Evolutionary conservation across 169 alveolate species (phyloP).

Genomic region (Toxoplasma gondii): DNA sequence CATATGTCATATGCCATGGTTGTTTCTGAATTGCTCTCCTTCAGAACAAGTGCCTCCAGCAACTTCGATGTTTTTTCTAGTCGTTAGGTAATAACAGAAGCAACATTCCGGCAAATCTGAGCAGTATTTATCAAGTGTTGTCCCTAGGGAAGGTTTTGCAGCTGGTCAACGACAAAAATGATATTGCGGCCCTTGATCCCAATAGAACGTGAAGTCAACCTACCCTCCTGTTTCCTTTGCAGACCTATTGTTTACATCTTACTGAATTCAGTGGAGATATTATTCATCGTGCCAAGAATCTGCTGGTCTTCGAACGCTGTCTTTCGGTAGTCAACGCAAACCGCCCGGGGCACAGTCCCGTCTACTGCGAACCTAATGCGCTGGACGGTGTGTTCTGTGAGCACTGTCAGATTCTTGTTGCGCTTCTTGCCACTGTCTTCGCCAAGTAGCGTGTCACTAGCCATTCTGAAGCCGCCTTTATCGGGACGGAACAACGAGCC

Average conservation of each 20-base stretch:
- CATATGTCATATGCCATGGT: too few relatives aligned
- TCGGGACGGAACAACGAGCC: not conserved
- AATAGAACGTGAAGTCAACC: too few relatives aligned
- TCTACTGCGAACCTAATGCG: not conserved
- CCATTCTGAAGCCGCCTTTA: not conserved
- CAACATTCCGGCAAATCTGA: too few relatives aligned
- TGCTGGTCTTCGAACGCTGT: constrained; percentile 22
- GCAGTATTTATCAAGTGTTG: too few relatives aligned
- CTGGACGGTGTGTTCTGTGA: constrained; percentile 30
- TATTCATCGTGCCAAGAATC: not conserved
- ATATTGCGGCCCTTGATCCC: too few relatives aligned
- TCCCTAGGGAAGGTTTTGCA: too few relatives aligned
- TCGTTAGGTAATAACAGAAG: too few relatives aligned
- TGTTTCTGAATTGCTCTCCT: too few relatives aligned
- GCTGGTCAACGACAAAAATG: too few relatives aligned
- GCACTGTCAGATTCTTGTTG: constrained; percentile 17
- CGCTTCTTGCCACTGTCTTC: not conserved
- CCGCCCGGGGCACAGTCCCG: constrained; percentile 10
- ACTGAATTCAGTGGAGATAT: constrained; percentile 1
- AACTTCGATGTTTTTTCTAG: too few relatives aligned
- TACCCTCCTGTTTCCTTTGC: too few relatives aligned
- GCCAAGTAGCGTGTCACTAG: constrained; percentile 23
- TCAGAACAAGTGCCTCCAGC: too few relatives aligned
- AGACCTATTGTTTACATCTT: not conserved
- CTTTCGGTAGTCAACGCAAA: constrained; percentile 32